Base-by-base conservation (phyloP, 306 rosid genomes). In the Malus sieversii region DNA sequence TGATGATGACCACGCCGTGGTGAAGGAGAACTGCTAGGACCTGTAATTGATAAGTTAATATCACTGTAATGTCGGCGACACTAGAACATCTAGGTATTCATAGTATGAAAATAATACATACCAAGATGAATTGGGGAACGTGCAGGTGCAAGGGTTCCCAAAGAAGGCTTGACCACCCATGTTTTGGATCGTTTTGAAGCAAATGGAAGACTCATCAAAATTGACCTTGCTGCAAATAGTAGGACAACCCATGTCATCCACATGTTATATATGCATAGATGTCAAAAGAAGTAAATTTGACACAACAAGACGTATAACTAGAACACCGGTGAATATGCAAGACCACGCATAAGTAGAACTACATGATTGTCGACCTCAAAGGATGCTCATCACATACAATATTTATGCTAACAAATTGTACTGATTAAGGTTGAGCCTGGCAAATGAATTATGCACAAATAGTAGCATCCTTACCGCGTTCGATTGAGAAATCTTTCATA, bases 61-160 rank as follows among this genome's bases (percentile, higher is more conserved):
- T 78, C 25, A 85, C 44, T 60, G 61, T 46, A 70, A 18, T 71
- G 66, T 76, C 73, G 74, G 68, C 22, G 70, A 20, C 57, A 58
- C 27, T 57, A 20, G 59, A 71, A 46, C n/a, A 38, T 23, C 46
- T 66, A 74, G 33, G 27, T 80, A 61, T 38, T 58, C 66, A 64
- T 62, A 53, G 42, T 22, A 29, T 42, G 32, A 72, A 65, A 62
- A 48, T 29, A 73, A 68, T 48, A 66, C 18, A 77, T 79, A 84
- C 97, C 95, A 84, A 71, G 77, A 82, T 71, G 65, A 76, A 61
- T 62, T 81, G 93, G 90, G 86, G 96, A 84, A 62, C 89, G 90
- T 75, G 74, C 83, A 79, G 83, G 70, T 61, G 77, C 68, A 79
- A 75, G 82, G 32, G 90, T 77, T 66, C 79, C 78, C 23, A 58